These are phyloP conservation scores for Prinsepia uniflora DNA, from an alignment of 306 rosid species.

Conservation along the genomic window DNA sequence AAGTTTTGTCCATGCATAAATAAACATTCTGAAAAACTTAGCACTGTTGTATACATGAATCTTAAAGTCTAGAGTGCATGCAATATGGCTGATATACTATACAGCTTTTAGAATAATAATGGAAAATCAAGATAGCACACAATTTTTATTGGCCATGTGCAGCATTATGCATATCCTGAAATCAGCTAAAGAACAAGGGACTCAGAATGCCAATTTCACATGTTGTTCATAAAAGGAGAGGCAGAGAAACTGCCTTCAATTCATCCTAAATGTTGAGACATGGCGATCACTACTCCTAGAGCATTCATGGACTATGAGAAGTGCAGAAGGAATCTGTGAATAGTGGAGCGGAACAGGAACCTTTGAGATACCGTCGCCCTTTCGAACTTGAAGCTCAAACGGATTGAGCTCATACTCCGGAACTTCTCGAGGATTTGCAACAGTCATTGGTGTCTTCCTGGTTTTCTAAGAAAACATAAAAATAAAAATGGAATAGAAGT, in stretches of 20 bases:
- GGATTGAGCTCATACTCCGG: conserved; percentile 99
- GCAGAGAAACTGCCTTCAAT: background rate
- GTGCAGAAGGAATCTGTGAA: background rate
- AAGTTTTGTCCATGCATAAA: too few relatives aligned
- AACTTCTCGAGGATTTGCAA: conserved; percentile 96
- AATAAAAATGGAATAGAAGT: conserved; percentile 17
- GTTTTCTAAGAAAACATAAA: conserved; percentile 45
- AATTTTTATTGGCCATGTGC: background rate
- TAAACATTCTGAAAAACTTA: background rate
- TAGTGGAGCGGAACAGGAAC: conserved; percentile 24
- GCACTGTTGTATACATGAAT: background rate
- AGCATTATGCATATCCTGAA: conserved; percentile 6
- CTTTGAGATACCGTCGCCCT: conserved; percentile 82
- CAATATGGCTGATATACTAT: background rate
- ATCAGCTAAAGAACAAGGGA: background rate
- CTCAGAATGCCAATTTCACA: background rate
- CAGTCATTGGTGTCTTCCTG: conserved; percentile 95
- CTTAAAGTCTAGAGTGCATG: background rate
- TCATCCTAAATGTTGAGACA: background rate
- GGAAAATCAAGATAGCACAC: background rate
- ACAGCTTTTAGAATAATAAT: background rate
- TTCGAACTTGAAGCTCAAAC: conserved; percentile 90
- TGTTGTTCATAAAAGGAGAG: background rate
- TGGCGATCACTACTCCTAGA: background rate
- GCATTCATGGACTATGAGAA: background rate